Evolutionary conservation across 176 grass and related monocot genomes (phyloP).

Genomic region (Eleusine indica): DNA sequence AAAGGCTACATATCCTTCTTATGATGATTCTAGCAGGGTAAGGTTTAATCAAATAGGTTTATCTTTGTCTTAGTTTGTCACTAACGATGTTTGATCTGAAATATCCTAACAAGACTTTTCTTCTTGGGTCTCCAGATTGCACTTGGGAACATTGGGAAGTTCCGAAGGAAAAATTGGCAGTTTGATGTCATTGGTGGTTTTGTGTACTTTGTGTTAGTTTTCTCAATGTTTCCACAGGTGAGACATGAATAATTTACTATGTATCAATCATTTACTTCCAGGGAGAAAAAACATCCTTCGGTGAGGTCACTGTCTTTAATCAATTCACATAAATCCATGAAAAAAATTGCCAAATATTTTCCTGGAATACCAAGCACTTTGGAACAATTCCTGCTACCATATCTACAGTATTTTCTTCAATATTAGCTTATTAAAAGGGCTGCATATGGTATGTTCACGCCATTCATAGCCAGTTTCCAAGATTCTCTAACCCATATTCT

Average conservation of each 20-base stretch:
- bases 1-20: conserved; percentile 82
- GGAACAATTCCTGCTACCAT: not conserved
- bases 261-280: conserved; percentile 5
- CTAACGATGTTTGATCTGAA: not conserved
- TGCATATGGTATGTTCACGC: not conserved
- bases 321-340: not conserved
- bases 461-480: not conserved
- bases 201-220: conserved; percentile 92
- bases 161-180: conserved; percentile 98
- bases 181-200: conserved; percentile 99
- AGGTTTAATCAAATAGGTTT: conserved; percentile 22
- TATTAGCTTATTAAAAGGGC: not conserved
- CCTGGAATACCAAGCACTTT: not conserved
- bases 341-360: not conserved
- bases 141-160: conserved; percentile 97
- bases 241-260: conserved; percentile 30
- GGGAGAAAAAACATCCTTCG: not conserved
- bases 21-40: conserved; percentile 92
- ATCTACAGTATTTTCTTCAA: not conserved
- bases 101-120: conserved; percentile 38
- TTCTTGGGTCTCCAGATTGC: conserved; percentile 69
- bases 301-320: not conserved
- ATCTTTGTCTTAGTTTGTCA: conserved; percentile 5
- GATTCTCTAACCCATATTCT: conserved; percentile 5
- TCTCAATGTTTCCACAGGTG: conserved; percentile 99